These are phyloP conservation scores for Fusarium udum DNA, from an alignment of 2,329 filamentous ascomycete species.

Conservation along the genomic window DNA sequence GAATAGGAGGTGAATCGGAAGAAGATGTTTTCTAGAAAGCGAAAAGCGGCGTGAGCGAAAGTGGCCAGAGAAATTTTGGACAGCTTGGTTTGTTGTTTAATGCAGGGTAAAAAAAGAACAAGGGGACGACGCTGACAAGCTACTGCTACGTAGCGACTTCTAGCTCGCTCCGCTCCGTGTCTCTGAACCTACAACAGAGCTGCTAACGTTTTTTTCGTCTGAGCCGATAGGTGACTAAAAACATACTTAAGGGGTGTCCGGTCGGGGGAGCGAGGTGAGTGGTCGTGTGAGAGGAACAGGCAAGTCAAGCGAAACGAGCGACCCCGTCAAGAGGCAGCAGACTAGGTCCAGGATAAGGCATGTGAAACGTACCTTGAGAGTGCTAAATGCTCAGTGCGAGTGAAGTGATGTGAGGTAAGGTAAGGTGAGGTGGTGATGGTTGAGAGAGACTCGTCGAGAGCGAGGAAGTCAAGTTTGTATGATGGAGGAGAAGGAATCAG, in stretches of 20 bases:
- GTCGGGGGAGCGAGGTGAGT: constrained; percentile 18
- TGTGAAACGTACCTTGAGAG: constrained; percentile 31
- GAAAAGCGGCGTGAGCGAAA: constrained; percentile 41
- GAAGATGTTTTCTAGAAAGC: constrained; percentile 30
- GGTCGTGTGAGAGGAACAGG: constrained; percentile 39
- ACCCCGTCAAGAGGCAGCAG: constrained; percentile 23
- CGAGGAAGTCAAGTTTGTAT: constrained; percentile 6
- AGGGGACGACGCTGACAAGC: constrained; percentile 23
- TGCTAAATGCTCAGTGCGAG: constrained; percentile 5
- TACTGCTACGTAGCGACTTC: constrained; percentile 34
- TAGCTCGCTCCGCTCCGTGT: constrained; percentile 27
- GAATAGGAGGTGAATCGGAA: constrained; percentile 23
- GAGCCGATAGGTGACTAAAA: constrained; percentile 17
- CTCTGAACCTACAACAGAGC: constrained; percentile 26
- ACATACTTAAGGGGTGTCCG: constrained; percentile 38
- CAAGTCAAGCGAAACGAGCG: constrained; percentile 40
- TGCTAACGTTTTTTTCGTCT: constrained; percentile 14
- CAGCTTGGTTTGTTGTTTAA: constrained; percentile 15
- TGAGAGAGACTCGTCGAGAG: not conserved
- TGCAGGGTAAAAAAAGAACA: constrained; percentile 28
- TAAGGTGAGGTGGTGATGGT: constrained; percentile 1
- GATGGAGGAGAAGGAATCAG: constrained; percentile 15
- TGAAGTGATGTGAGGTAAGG: not conserved
- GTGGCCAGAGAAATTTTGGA: constrained; percentile 41
- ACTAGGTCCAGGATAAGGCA: constrained; percentile 23